A percentile compares a stretch with the other conserved stretches of the same genome.
phyloP scores from a whole-genome alignment of 73 alveolate genomes.

The Paramecium biaurelia region DNA sequence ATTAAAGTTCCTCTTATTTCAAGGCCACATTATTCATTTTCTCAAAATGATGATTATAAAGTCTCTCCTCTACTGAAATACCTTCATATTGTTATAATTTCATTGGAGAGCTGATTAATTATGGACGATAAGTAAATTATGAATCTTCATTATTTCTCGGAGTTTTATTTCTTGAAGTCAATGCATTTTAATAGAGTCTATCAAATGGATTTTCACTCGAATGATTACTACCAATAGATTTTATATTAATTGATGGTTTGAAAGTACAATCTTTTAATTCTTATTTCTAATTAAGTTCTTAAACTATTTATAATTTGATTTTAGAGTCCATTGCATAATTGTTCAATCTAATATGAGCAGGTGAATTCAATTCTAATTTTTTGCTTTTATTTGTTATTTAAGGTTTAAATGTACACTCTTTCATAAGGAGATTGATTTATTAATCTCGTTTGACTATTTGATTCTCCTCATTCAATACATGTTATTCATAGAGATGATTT shows the following conservation, averaged over 20 bases:
- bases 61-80: constrained; percentile 10
- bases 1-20: not conserved
- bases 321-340: not conserved
- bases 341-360: not conserved
- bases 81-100: not conserved
- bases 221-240: not conserved
- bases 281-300: not conserved
- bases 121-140: not conserved
- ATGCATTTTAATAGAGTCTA: constrained; percentile 4
- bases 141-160: not conserved
- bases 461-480: not conserved
- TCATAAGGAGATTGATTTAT: not conserved
- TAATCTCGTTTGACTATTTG: not conserved
- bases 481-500: not conserved
- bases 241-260: not conserved
- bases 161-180: not conserved
- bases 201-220: constrained; percentile 31
- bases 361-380: not conserved
- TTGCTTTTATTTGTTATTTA: not conserved
- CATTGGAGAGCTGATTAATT: not conserved
- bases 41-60: constrained; percentile 17
- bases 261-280: constrained; percentile 7
- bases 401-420: constrained; percentile 32
- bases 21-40: not conserved
- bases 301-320: not conserved